These are phyloP conservation scores for Podospora comata DNA, from an alignment of 495 filamentous ascomycete species.

Conservation along the genomic window DNA sequence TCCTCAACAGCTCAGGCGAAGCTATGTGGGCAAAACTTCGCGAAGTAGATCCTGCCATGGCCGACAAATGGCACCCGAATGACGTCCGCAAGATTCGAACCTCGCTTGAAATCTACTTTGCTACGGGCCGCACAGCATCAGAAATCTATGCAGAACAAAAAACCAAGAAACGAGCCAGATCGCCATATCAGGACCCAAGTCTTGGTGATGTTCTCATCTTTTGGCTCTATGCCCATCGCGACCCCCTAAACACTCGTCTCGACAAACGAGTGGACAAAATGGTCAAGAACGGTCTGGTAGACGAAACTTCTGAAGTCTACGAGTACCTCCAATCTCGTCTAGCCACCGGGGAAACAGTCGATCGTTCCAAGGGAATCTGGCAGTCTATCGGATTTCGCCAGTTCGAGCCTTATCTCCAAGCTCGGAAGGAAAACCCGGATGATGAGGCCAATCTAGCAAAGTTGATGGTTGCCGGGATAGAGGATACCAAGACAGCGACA, in stretches of 20 bases:
- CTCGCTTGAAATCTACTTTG: slow-evolving; percentile 84
- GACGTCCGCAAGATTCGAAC: slow-evolving; percentile 85
- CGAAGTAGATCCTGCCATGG: slow-evolving; percentile 86
- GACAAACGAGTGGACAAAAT: slow-evolving; percentile 78
- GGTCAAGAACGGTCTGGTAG: slow-evolving; percentile 66
- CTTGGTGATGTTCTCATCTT: slow-evolving; percentile 72
- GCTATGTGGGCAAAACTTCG: slow-evolving; percentile 66
- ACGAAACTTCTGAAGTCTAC: slow-evolving; percentile 63
- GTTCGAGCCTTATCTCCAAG: slow-evolving; percentile 65
- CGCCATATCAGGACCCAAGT: slow-evolving; percentile 16
- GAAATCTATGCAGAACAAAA: slow-evolving; percentile 83
- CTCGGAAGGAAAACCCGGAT: slow-evolving; percentile 38
- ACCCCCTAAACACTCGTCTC: slow-evolving; percentile 64
- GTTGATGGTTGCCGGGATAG: slow-evolving; percentile 38
- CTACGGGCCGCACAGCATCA: slow-evolving; percentile 73
- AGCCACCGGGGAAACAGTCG: slow-evolving; percentile 52
- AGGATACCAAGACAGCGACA: slow-evolving; percentile 69
- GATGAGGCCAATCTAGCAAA: slow-evolving; percentile 36
- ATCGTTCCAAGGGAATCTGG: slow-evolving; percentile 82
- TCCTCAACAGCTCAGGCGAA: slow-evolving; percentile 67
- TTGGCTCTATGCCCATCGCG: slow-evolving; percentile 76
- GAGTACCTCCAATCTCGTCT: slow-evolving; percentile 49
- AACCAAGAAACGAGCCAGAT: slow-evolving; percentile 30
- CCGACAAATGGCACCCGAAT: slow-evolving; percentile 87
- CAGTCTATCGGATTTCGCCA: slow-evolving; percentile 95